Evolutionary conservation across 768 basidiomycete genomes (phyloP).

Genomic region (Serendipita sp.): DNA sequence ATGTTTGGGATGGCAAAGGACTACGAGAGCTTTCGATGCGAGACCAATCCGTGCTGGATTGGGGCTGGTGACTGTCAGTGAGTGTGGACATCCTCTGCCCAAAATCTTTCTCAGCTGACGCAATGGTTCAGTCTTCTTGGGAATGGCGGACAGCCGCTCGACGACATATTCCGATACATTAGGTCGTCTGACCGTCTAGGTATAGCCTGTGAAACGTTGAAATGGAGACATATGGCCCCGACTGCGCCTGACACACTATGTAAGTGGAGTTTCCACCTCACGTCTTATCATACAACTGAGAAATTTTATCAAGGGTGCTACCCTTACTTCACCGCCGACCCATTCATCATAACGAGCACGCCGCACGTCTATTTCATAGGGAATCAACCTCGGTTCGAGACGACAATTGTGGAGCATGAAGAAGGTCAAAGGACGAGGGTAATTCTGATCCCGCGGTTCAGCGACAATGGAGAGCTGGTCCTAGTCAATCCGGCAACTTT

Average conservation of each 20-base stretch:
- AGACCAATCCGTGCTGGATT: conserved; percentile 84
- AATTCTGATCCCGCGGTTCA: conserved; percentile 68
- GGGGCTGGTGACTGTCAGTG: conserved; percentile 37
- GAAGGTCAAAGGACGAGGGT: conserved; percentile 22
- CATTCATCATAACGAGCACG: conserved; percentile 72
- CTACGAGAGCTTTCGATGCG: conserved; percentile 50
- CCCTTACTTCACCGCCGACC: conserved; percentile 74
- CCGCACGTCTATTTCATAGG: conserved; percentile 91
- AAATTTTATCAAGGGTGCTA: conserved; percentile 51
- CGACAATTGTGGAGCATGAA: conserved; percentile 40
- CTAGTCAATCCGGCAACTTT: conserved; percentile 67
- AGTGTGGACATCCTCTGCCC: conserved; percentile 13
- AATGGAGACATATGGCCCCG: conserved; percentile 95
- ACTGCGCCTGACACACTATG: conserved; percentile 95
- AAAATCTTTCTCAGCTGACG: background rate
- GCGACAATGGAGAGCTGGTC: conserved; percentile 59
- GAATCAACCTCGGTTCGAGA: conserved; percentile 71
- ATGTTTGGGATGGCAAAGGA: conserved; percentile 60
- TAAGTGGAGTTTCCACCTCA: conserved; percentile 15
- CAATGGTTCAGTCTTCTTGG: conserved; percentile 42
- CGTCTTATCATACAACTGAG: background rate
- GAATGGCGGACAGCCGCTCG: conserved; percentile 84
- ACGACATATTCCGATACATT: conserved; percentile 93
- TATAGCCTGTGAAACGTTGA: conserved; percentile 62
- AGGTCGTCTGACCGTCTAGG: conserved; percentile 52